Evolutionary conservation across 805 yeast species (phyloP), one percentile per base, ranked within the genome.

Genomic region (Starmerella gropengiesseri): DNA sequence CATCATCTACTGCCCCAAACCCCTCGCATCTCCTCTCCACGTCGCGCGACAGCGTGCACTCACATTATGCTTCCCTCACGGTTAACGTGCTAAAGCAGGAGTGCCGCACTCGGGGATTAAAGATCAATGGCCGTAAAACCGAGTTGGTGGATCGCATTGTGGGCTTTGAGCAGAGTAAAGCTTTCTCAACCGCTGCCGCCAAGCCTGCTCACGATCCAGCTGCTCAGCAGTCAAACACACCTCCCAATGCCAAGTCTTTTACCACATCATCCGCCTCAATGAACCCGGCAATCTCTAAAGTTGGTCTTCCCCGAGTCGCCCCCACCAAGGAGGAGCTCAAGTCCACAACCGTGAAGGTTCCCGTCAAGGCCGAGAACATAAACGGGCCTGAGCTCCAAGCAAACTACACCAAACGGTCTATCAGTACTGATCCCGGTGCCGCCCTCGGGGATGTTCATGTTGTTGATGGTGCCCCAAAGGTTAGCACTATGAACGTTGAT

Each of bases 101-200:
- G 55, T 76, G 83, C 56, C 71, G 72, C 44, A 63, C 62, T 44
- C 68, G 78, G 47, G 81, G 82, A 0, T 58, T 78, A 46, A 74
- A 71, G 52, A 70, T 77, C 0, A 61, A 74, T n/a, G 86, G 86
- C 12, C 67, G 67, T 38, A 78, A 78, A 54, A 58, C 69, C 8
- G 83, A 78, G 23, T 60, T 78, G 19, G 65, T 77, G 20, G 66
- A 57, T 43, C 58, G 66, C 11, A 41, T 62, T 14, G 47, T 50
- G 13, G 48, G 53, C 25, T 43, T 35, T 31, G 59, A 57, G 36
- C 44, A 47, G n/a, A 18, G 50, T 28, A 43, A 54, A 43, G n/a
- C 46, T 34, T 39, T 51, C 44, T 25, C 47, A n/a, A 25, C 50
- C n/a, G 14, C 42, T 3, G 30, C 46, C 9, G 14, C 7, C 3